These are phyloP conservation scores for Neurospora sp. DNA, from an alignment of 495 filamentous ascomycete genomes.

Conservation along the genomic window DNA sequence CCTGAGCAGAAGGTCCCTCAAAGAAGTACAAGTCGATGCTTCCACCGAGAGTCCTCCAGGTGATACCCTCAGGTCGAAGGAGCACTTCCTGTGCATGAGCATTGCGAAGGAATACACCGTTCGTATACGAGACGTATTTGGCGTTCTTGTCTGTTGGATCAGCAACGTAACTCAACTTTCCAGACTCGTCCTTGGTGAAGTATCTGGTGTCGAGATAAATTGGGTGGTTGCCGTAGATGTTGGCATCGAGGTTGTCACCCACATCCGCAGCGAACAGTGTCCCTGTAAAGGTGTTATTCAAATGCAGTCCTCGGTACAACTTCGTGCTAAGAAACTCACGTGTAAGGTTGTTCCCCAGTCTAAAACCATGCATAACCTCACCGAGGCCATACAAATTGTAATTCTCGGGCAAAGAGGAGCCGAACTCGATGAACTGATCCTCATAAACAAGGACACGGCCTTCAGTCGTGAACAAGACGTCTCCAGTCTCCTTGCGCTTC, in stretches of 20 bases:
- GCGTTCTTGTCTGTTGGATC: conserved; percentile 43
- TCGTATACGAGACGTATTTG: conserved; percentile 57
- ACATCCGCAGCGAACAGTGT: conserved; percentile 66
- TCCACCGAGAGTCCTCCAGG: conserved; percentile 74
- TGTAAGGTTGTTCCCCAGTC: conserved; percentile 62
- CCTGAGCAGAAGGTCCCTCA: conserved; percentile 58
- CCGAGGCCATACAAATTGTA: conserved; percentile 79
- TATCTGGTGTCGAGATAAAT: conserved; percentile 78
- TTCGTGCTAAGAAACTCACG: conserved; percentile 32
- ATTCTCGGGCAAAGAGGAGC: conserved; percentile 56
- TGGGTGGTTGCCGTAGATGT: conserved; percentile 75
- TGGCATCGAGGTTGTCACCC: conserved; percentile 52
- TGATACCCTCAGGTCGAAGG: conserved; percentile 53
- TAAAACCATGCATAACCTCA: conserved; percentile 66
- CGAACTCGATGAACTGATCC: conserved; percentile 70
- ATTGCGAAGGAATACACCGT: conserved; percentile 77
- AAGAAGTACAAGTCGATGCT: conserved; percentile 78
- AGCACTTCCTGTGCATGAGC: conserved; percentile 70
- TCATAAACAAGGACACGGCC: conserved; percentile 63
- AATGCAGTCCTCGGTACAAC: background rate
- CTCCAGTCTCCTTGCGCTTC: conserved; percentile 46
- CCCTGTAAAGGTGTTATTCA: conserved; percentile 18
- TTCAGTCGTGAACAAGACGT: conserved; percentile 68
- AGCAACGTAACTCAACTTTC: conserved; percentile 41
- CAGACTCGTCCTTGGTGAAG: conserved; percentile 43